These are phyloP conservation scores for Boletus edulis DNA, from an alignment of 768 basidiomycete genomes.

Conservation along the genomic window DNA sequence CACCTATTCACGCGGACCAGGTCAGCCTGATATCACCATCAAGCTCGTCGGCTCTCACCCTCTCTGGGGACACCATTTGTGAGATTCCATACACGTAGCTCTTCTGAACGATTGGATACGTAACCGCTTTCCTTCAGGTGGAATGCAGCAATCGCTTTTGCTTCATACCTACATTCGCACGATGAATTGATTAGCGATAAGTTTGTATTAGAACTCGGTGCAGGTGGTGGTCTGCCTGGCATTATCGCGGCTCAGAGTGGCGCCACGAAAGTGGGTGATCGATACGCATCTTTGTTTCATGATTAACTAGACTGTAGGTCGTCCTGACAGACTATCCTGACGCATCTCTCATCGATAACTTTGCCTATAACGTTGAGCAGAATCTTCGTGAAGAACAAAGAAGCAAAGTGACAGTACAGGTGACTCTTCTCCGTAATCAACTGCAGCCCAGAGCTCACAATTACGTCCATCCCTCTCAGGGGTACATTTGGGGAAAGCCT, in stretches of 20 bases:
- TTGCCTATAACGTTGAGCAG: slow-evolving; percentile 59
- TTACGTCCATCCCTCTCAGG: slow-evolving; percentile 36
- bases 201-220: slow-evolving; percentile 84
- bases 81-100: slow-evolving; percentile 8
- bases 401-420: slow-evolving; percentile 32
- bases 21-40: slow-evolving; percentile 45
- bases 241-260: slow-evolving; percentile 71
- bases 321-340: slow-evolving; percentile 96
- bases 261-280: slow-evolving; percentile 52
- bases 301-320: slow-evolving; percentile 42
- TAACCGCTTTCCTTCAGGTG: slow-evolving; percentile 47
- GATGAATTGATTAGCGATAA: slow-evolving; percentile 41
- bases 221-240: slow-evolving; percentile 88
- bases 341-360: slow-evolving; percentile 66
- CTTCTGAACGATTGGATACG: background rate
- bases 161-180: slow-evolving; percentile 63
- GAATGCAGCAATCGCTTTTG: slow-evolving; percentile 76
- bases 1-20: slow-evolving; percentile 42
- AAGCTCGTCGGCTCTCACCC: slow-evolving; percentile 77
- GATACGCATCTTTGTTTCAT: background rate
- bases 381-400: slow-evolving; percentile 44
- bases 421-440: slow-evolving; percentile 28
- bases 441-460: slow-evolving; percentile 19
- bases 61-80: slow-evolving; percentile 83
- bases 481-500: slow-evolving; percentile 80